A percentile compares a stretch with the other conserved stretches of the same genome.
Conservation (phyloP, 2,329 filamentous ascomycete species). For the Amesomyces nigricolor region DNA sequence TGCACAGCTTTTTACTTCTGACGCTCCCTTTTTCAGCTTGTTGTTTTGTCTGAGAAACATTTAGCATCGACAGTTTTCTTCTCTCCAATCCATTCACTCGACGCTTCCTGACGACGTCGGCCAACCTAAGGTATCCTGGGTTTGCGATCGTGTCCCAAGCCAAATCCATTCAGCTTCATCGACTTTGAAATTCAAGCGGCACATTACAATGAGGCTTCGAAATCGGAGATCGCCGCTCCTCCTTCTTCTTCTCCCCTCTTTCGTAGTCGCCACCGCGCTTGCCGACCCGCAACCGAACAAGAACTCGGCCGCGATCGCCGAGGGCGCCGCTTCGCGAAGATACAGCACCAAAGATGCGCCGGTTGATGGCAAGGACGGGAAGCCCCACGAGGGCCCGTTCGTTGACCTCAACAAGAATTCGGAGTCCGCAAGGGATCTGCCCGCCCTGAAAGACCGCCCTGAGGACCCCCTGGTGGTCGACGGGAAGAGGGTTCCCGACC, state of each 20-base stretch:
- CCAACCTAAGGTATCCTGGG: background rate
- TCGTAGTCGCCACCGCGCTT: constrained; percentile 43
- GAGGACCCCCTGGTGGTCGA: constrained; percentile 49
- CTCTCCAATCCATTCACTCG: background rate
- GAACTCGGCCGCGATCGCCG: constrained; percentile 26
- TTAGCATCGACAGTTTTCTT: background rate
- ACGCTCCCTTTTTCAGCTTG: constrained; percentile 10
- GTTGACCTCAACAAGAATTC: constrained; percentile 48
- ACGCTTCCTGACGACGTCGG: background rate
- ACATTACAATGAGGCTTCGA: constrained; percentile 53
- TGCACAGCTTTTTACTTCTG: constrained; percentile 6
- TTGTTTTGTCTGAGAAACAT: background rate
- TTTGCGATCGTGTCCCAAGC: background rate
- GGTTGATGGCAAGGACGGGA: constrained; percentile 88
- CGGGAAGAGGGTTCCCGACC: constrained; percentile 56
- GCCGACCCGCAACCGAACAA: constrained; percentile 25
- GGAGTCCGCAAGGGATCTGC: constrained; percentile 34
- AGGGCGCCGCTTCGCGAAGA: constrained; percentile 31
- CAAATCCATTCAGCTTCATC: background rate
- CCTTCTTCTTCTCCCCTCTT: constrained; percentile 53
- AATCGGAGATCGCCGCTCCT: constrained; percentile 50
- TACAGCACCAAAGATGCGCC: constrained; percentile 68
- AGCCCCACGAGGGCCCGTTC: constrained; percentile 82
- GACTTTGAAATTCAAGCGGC: background rate
- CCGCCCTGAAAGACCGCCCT: constrained; percentile 45